A percentile compares a stretch with the other conserved stretches of the same genome.
Evolutionary conservation across 1,139 yeast genomes (phyloP).

Genomic region (Candida sojae): DNA sequence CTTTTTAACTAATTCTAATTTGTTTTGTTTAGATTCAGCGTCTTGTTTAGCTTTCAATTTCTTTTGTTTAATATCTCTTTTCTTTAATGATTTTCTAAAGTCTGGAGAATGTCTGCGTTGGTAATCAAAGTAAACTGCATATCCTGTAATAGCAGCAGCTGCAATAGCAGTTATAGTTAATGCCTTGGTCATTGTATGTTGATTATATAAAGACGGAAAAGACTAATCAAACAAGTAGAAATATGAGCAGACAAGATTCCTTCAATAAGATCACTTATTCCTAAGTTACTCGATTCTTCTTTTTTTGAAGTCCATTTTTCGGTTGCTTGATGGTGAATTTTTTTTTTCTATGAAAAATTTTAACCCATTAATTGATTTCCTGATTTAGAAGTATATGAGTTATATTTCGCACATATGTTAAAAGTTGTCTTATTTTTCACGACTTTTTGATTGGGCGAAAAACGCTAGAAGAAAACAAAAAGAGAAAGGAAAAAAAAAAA

Average conservation of each 20-base stretch:
- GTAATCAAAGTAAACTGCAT: constrained; percentile 89
- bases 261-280: background rate
- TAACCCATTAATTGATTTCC: constrained; percentile 7
- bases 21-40: constrained; percentile 60
- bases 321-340: constrained; percentile 3
- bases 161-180: constrained; percentile 54
- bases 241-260: background rate
- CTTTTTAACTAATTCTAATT: constrained; percentile 59
- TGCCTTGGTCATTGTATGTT: constrained; percentile 34
- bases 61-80: constrained; percentile 59
- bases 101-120: constrained; percentile 79
- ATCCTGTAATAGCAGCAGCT: constrained; percentile 63
- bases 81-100: constrained; percentile 76
- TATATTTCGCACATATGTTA: background rate
- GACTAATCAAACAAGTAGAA: background rate
- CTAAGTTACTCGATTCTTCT: background rate
- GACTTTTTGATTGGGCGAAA: constrained; percentile 14
- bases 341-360: constrained; percentile 1
- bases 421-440: constrained; percentile 4
- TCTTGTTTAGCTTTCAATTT: constrained; percentile 58
- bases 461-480: constrained; percentile 2
- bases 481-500: background rate
- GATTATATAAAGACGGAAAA: background rate
- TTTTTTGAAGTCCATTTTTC: constrained; percentile 2
- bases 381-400: background rate